Evolutionary conservation across 2,329 filamentous ascomycete genomes (phyloP), one percentile per base, ranked within the genome.

Genomic region (Talaromyces sp.): DNA sequence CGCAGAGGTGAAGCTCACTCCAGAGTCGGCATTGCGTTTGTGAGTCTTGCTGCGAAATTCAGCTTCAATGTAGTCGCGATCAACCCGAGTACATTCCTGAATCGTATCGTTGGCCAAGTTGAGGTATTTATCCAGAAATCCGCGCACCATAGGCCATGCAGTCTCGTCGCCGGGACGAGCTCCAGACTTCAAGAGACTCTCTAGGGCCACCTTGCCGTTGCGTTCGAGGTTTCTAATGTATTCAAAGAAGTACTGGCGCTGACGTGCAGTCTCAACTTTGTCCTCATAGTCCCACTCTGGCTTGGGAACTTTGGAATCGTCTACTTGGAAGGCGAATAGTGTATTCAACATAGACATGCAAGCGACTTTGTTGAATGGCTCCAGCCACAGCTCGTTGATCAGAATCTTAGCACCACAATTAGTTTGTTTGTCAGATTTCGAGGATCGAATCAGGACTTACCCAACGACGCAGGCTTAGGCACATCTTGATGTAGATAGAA

Each of bases 281-380:
- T 59, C 56, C 16, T 59, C 56, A 31, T 59, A 59, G 39, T 59
- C 39, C 33, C 24, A 59, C 27, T 45, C 39, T 59, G 56, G 39
- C 27, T 45, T 10, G 84, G 85, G 5, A 83, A 84, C 50, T 79
- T 78, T 70, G 54, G 76, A 75, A 24, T 76, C 74, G 13, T 76
- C 74, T 50, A 80, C 78, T 48, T 83, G 79, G 2, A 87, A 86
- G 8, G 87, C 87, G 68, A 88, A 86, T 35, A 90, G 79, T 10
- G 87, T 89, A 76, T 90, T 90, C 60, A 90, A 83, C 83, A 90
- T 87, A 62, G 86, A 87, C 68, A 88, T 81, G 72, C 87, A 88
- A 72, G 88, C 89, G 70, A 84, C 81, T 73, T 87, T 88, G 78
- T 86, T 86, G 75, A 87, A 88, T 0, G 86, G 86, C 37, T 82